These are phyloP conservation scores for Epicoccum sorghinum DNA, from an alignment of 2,329 filamentous ascomycete genomes.

Conservation along the genomic window DNA sequence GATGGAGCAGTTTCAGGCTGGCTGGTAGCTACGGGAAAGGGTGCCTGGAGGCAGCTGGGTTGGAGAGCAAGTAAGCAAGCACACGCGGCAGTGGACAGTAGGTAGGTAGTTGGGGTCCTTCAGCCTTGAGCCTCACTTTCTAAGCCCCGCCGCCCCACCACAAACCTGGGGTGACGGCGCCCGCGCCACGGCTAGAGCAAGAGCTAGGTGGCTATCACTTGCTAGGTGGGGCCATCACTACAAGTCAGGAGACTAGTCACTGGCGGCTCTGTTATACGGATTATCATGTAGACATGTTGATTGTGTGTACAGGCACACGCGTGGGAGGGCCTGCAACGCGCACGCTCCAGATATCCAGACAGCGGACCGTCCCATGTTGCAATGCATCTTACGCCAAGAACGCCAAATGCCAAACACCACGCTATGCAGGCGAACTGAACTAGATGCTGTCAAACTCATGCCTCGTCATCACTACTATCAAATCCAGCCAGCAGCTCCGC, in stretches of 20 bases:
- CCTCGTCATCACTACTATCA: constrained; percentile 31
- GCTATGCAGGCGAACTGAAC: constrained; percentile 44
- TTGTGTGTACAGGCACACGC: background rate
- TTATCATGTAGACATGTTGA: background rate
- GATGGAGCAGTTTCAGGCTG: background rate
- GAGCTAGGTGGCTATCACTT: background rate
- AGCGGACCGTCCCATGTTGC: constrained; percentile 7
- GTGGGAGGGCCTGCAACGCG: constrained; percentile 7
- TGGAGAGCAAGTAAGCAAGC: background rate
- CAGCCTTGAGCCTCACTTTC: constrained; percentile 8
- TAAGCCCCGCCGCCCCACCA: constrained; percentile 3
- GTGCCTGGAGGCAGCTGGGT: background rate
- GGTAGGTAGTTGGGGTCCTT: too few relatives aligned
- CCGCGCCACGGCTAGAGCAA: background rate
- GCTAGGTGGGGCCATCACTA: background rate
- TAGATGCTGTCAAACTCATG: constrained; percentile 14
- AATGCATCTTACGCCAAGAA: constrained; percentile 21
- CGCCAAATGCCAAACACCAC: constrained; percentile 44
- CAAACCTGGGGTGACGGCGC: constrained; percentile 7
- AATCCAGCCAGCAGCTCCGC: constrained; percentile 52
- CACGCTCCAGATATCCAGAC: constrained; percentile 13
- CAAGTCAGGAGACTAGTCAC: background rate
- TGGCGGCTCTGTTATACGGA: background rate
- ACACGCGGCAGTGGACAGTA: too few relatives aligned
- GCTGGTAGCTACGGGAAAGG: background rate